A percentile compares a stretch with the other conserved stretches of the same genome.
Evolutionary conservation across 2,329 filamentous ascomycete genomes (phyloP).

Genomic region (Fusarium falciforme): DNA sequence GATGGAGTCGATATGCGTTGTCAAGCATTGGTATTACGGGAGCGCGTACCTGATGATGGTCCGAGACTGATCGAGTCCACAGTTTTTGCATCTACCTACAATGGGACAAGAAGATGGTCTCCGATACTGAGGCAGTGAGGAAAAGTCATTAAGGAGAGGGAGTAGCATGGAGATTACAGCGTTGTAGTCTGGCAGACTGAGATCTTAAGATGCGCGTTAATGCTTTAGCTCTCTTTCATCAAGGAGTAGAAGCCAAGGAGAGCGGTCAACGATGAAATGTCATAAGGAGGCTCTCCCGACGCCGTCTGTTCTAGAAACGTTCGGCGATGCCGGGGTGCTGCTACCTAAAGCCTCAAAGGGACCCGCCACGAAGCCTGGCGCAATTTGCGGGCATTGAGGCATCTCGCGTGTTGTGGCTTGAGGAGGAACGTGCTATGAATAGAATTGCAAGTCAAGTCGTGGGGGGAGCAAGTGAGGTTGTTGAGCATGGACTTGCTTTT

Average conservation of each 20-base stretch:
- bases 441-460: background rate
- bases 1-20: slow-evolving; percentile 25
- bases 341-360: slow-evolving; percentile 1
- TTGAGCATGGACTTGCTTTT: background rate
- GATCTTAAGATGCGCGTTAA: background rate
- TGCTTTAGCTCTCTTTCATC: background rate
- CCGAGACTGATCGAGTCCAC: slow-evolving; percentile 7
- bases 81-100: background rate
- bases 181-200: background rate
- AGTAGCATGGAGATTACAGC: background rate
- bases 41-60: slow-evolving; percentile 16
- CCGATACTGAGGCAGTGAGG: too few relatives aligned
- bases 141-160: background rate
- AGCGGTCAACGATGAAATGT: background rate
- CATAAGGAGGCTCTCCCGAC: background rate
- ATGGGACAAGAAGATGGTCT: background rate
- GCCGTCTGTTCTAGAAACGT: slow-evolving; percentile 27
- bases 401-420: slow-evolving; percentile 11
- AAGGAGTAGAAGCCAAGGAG: background rate
- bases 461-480: background rate
- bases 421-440: slow-evolving; percentile 9
- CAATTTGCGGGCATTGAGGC: slow-evolving; percentile 21
- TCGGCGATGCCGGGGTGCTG: slow-evolving; percentile 32
- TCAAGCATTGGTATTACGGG: slow-evolving; percentile 18
- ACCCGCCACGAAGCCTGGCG: slow-evolving; percentile 1